phyloP scores from a whole-genome alignment of 2,329 filamentous ascomycete species.

The Didymellaceae sp. region DNA sequence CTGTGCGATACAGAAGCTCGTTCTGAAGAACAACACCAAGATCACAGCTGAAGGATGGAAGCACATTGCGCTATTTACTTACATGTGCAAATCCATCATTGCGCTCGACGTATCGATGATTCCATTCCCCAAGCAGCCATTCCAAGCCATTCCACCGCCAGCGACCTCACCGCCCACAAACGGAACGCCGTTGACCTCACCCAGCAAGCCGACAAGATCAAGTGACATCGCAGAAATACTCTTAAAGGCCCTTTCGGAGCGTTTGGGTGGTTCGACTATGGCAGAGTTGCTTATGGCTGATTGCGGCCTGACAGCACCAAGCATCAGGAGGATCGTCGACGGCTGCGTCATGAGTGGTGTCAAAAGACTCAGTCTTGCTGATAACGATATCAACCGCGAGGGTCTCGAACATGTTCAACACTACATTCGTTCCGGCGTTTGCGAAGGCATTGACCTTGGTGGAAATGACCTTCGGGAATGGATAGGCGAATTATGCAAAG shows the following conservation, averaged over 20 bases:
- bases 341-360: slow-evolving; percentile 81
- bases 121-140: slow-evolving; percentile 60
- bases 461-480: slow-evolving; percentile 73
- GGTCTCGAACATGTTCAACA: slow-evolving; percentile 77
- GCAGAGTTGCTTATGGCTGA: slow-evolving; percentile 85
- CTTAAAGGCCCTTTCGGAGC: slow-evolving; percentile 75
- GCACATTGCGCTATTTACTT: slow-evolving; percentile 85
- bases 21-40: slow-evolving; percentile 86
- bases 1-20: slow-evolving; percentile 84
- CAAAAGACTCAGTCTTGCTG: slow-evolving; percentile 79
- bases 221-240: slow-evolving; percentile 71
- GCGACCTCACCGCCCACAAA: slow-evolving; percentile 23
- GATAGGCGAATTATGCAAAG: slow-evolving; percentile 57
- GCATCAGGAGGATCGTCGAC: slow-evolving; percentile 79
- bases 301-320: slow-evolving; percentile 73
- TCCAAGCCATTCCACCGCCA: slow-evolving; percentile 23
- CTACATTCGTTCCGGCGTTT: slow-evolving; percentile 77
- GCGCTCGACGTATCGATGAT: slow-evolving; percentile 86
- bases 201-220: slow-evolving; percentile 21
- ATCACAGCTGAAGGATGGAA: slow-evolving; percentile 89
- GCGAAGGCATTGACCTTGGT: slow-evolving; percentile 87
- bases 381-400: slow-evolving; percentile 76
- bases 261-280: slow-evolving; percentile 75
- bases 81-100: slow-evolving; percentile 86
- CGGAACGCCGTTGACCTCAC: slow-evolving; percentile 5